Percentiles rank a stretch among this genome's conserved stretches.
Conservation (phyloP, 176 grass and related monocot species). For the Hyparrhenia diplandra region DNA sequence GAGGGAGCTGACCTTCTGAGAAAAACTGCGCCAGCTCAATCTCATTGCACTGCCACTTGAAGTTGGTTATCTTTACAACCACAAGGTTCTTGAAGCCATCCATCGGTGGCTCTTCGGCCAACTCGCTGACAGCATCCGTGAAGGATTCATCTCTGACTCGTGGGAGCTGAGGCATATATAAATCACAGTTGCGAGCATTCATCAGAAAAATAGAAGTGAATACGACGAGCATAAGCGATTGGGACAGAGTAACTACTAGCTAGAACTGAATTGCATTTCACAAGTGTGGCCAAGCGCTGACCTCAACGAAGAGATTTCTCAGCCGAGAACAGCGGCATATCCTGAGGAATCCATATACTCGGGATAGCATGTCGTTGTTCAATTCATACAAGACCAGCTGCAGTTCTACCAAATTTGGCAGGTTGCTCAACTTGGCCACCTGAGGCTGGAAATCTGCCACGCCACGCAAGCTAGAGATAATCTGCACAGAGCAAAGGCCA, state of each 20-base stretch:
- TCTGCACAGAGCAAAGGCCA: neutral
- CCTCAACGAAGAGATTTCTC: constrained; percentile 59
- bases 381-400: constrained; percentile 52
- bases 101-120: neutral
- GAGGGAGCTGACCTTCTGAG: neutral
- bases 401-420: constrained; percentile 51
- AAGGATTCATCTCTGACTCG: neutral
- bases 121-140: neutral
- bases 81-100: neutral
- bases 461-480: neutral
- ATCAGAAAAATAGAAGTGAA: too few relatives aligned
- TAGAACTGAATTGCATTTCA: neutral
- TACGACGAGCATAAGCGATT: neutral
- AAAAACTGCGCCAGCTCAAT: neutral
- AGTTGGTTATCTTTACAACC: neutral
- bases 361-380: constrained; percentile 28
- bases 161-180: neutral
- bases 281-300: too few relatives aligned
- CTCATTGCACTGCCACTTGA: neutral
- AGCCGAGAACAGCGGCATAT: constrained; percentile 33
- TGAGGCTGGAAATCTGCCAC: neutral
- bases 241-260: neutral
- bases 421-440: constrained; percentile 21
- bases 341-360: constrained; percentile 45
- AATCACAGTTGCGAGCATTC: too few relatives aligned